These are phyloP conservation scores for Elsinoe perseae DNA, from an alignment of 2,329 filamentous ascomycete species.

Conservation along the genomic window DNA sequence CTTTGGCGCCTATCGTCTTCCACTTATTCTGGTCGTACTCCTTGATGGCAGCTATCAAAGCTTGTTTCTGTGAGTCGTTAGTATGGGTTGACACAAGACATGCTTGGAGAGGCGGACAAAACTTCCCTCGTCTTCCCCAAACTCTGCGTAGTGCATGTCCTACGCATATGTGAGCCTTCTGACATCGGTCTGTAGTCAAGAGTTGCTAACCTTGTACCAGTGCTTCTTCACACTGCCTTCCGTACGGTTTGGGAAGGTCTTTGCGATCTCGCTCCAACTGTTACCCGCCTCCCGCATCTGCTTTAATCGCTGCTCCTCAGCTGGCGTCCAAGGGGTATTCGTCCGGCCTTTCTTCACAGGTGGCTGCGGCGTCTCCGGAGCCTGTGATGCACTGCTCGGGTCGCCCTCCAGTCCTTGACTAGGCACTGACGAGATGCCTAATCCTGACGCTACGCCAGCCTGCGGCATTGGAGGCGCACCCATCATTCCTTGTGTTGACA, in stretches of 20 bases:
- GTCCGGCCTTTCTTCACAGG: conserved; percentile 81
- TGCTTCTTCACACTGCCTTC: conserved; percentile 99
- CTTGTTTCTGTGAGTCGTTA: conserved; percentile 53
- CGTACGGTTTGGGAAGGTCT: conserved; percentile 89
- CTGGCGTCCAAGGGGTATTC: conserved; percentile 97
- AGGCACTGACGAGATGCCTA: conserved; percentile 3
- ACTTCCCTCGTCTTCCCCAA: conserved; percentile 89
- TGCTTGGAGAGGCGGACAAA: conserved; percentile 33
- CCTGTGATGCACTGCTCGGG: not conserved
- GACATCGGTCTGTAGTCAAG: conserved; percentile 12
- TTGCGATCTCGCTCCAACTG: conserved; percentile 97
- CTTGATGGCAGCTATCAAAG: conserved; percentile 86
- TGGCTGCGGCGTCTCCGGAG: conserved; percentile 18
- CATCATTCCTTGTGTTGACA: conserved; percentile 12
- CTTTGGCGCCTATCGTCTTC: conserved; percentile 94
- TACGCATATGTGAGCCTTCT: conserved; percentile 31
- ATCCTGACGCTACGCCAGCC: not conserved
- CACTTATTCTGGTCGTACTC: conserved; percentile 98
- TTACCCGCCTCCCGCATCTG: conserved; percentile 87
- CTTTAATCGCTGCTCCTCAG: conserved; percentile 86
- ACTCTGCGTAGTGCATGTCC: conserved; percentile 99
- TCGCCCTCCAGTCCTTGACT: conserved; percentile 1
- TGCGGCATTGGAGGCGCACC: not conserved
- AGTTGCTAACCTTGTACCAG: conserved; percentile 77
- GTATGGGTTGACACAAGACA: not conserved